phyloP scores from a whole-genome alignment of 345 rosid species.

The Anacardium occidentale region DNA sequence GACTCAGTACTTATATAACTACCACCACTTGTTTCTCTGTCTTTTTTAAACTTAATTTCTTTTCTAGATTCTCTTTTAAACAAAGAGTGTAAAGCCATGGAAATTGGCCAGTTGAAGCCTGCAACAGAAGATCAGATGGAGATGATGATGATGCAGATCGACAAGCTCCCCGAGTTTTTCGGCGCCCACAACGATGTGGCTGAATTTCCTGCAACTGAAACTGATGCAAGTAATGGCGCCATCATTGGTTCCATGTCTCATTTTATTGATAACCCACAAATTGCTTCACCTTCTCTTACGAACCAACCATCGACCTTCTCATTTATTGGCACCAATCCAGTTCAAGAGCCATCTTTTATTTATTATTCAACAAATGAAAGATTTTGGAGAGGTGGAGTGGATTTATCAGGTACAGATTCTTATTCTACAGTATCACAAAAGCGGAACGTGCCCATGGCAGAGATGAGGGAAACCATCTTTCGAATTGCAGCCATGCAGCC shows the following conservation, averaged over 20 bases:
- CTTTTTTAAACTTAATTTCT: background rate
- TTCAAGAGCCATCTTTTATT: constrained; percentile 16
- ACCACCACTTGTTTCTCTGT: background rate
- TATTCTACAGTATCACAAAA: constrained; percentile 27
- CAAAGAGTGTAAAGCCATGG: constrained; percentile 32
- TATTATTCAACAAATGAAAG: constrained; percentile 13
- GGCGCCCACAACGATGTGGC: constrained; percentile 17
- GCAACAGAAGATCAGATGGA: constrained; percentile 39
- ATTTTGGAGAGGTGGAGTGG: constrained; percentile 24
- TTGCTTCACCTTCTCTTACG: constrained; percentile 11
- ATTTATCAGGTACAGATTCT: constrained; percentile 21
- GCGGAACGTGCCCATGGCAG: constrained; percentile 47
- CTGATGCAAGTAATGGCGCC: constrained; percentile 22
- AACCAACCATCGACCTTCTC: constrained; percentile 18
- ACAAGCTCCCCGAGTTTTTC: constrained; percentile 35
- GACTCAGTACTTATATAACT: constrained; percentile 17
- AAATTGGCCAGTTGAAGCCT: constrained; percentile 35
- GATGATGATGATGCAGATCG: constrained; percentile 44
- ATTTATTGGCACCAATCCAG: constrained; percentile 14
- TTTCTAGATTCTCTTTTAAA: background rate
- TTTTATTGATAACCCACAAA: constrained; percentile 23
- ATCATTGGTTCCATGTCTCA: constrained; percentile 10
- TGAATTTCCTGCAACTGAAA: constrained; percentile 21
- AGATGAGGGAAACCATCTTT: constrained; percentile 76
- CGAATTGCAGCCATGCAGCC: constrained; percentile 79